These are phyloP conservation scores for Mortierella sp. DNA, from an alignment of 371 early-diverging fungal species.

Conservation along the genomic window DNA sequence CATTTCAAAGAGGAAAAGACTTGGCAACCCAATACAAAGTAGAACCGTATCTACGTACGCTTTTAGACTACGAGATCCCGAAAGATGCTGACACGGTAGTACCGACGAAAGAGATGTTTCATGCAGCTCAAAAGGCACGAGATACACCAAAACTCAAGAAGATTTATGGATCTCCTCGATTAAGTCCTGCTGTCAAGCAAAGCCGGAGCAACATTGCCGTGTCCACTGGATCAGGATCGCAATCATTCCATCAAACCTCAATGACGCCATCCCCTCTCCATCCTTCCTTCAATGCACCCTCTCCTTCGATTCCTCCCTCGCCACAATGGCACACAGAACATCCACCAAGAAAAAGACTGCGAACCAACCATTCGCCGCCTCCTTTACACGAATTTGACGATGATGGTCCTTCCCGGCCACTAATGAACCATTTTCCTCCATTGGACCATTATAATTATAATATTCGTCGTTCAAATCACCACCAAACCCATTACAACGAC, in stretches of 20 bases:
- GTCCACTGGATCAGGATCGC: slow-evolving; percentile 24
- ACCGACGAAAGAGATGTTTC: slow-evolving; percentile 52
- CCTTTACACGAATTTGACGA: slow-evolving; percentile 48
- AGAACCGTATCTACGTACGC: slow-evolving; percentile 65
- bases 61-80: slow-evolving; percentile 76
- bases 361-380: slow-evolving; percentile 38
- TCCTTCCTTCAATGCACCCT: slow-evolving; percentile 43
- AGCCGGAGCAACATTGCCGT: slow-evolving; percentile 24
- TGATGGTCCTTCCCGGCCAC: slow-evolving; percentile 25
- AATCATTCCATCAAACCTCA: slow-evolving; percentile 22
- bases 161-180: slow-evolving; percentile 27
- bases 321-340: slow-evolving; percentile 45
- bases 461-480: slow-evolving; percentile 4
- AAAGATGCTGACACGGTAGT: slow-evolving; percentile 32
- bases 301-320: slow-evolving; percentile 45
- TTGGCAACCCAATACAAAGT: slow-evolving; percentile 82
- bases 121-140: slow-evolving; percentile 31
- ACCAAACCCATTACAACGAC: slow-evolving; percentile 10
- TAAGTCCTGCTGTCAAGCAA: slow-evolving; percentile 35
- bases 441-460: slow-evolving; percentile 17
- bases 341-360: slow-evolving; percentile 34
- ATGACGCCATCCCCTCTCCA: slow-evolving; percentile 54
- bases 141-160: slow-evolving; percentile 28
- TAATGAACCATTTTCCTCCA: slow-evolving; percentile 3
- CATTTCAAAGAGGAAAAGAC: slow-evolving; percentile 79